Base-by-base conservation (phyloP, 2,329 filamentous ascomycete species). In the Leptographium procerum region DNA sequence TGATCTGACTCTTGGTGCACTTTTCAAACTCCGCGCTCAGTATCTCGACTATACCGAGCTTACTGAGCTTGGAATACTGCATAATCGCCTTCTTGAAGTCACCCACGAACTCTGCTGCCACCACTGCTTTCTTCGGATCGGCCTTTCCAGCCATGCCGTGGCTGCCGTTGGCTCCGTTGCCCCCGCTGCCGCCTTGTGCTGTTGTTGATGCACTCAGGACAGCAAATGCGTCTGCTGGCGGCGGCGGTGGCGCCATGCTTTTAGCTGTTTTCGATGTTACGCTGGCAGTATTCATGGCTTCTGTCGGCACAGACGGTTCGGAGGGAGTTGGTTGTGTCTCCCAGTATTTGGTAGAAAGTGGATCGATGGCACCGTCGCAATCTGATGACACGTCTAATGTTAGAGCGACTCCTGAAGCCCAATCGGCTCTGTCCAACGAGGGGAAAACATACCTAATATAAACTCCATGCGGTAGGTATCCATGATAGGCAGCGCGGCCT, bases 331-430 rank as follows among this genome's bases (percentile, higher is more conserved):
- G 63, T 33, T 48, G 36, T 34, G 28, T 31, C 19, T 77, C 72
- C 94, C 94, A 97, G 70, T 97, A 97, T 0, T 76, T 71, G 0
- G 83, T 83, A 0, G 89, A 91, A 68, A 92, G 95, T 0, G 94
- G 94, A 66, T 99, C 86, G 63, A 99, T 92, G 9, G 71, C 69
- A 53, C 70, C 69, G 53, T 71, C 84, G 71, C 69, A 73, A 43
- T 79, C 72, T 16, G 73, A 36, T 78, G 70, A 8, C 28, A 16
- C 22, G 7, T 26, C 24, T 8, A 22, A 22, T 48, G 48, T 51
- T 52, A 58, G 54, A 14, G 28, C 16, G 5, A 13, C 8, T 40
- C 10, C 40, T 13, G 16, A 31, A 6, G 24, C 31, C 6, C 11
- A n/a, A 34, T 28, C n/a, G 10, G 33, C 11, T 10, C 16, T 7